These are phyloP conservation scores for Chalciporus sp. DNA, from an alignment of 1,284 basidiomycete species.

Conservation along the genomic window DNA sequence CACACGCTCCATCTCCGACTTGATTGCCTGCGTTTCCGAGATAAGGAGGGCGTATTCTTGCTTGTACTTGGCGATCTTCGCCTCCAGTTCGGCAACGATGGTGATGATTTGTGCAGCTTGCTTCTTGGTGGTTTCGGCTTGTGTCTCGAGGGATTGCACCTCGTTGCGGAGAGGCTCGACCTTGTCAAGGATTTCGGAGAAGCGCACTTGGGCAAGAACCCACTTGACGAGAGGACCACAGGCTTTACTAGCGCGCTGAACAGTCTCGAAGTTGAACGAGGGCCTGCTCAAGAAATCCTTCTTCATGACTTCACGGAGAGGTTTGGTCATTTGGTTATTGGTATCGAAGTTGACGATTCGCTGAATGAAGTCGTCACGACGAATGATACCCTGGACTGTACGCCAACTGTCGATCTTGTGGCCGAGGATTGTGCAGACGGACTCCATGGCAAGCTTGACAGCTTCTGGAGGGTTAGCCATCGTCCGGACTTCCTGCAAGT, in stretches of 20 bases:
- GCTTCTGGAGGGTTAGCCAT: conserved; percentile 99
- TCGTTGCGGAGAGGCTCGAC: conserved; percentile 97
- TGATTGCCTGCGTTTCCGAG: conserved; percentile 97
- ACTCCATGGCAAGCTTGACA: conserved; percentile 99
- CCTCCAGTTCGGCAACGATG: conserved; percentile 92
- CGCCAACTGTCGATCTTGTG: conserved; percentile 98
- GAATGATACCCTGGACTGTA: conserved; percentile 94
- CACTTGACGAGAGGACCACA: conserved; percentile 99
- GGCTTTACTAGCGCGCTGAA: conserved; percentile 94
- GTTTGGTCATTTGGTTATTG: conserved; percentile 85
- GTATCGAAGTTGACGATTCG: conserved; percentile 98
- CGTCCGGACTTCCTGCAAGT: conserved; percentile 95
- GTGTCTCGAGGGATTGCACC: conserved; percentile 89
- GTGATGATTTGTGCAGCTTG: conserved; percentile 89
- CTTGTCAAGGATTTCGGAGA: conserved; percentile 97
- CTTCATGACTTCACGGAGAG: conserved; percentile 91
- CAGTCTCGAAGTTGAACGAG: conserved; percentile 93
- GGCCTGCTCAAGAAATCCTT: conserved; percentile 91
- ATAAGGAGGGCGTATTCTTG: conserved; percentile 97
- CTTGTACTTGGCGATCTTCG: conserved; percentile 94
- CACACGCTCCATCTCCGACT: conserved; percentile 97
- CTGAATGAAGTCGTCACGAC: conserved; percentile 96
- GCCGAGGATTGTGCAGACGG: conserved; percentile 96
- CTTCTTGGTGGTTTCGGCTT: conserved; percentile 91
- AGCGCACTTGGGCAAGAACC: conserved; percentile 96